phyloP scores from a whole-genome alignment of 768 basidiomycete species.

The Rhizopogon vinicolor region DNA sequence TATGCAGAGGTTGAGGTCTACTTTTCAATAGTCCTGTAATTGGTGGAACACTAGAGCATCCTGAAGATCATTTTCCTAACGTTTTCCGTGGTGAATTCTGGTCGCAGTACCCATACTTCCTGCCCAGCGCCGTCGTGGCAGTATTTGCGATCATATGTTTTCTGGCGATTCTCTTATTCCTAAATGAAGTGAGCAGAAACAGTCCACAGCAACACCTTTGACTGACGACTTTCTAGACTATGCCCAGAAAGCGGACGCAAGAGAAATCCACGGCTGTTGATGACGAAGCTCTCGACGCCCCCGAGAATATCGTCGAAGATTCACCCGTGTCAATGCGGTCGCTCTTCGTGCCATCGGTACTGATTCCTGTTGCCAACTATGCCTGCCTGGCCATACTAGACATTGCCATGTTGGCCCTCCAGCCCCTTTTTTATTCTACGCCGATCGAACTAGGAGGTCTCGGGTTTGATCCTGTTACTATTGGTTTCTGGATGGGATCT shows the following conservation, averaged over 20 bases:
- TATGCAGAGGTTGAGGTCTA: no score
- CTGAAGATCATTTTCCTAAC: no score
- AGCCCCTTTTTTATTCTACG: constrained; percentile 35
- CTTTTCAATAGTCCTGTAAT: no score
- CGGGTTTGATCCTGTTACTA: constrained; percentile 25
- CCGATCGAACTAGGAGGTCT: constrained; percentile 32
- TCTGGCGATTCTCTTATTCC: constrained; percentile 13
- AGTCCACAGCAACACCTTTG: no score
- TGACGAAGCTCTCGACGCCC: neutral
- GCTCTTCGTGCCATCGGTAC: constrained; percentile 24
- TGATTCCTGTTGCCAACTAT: constrained; percentile 35
- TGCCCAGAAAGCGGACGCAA: constrained; percentile 12
- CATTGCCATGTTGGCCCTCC: constrained; percentile 28
- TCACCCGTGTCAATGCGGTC: constrained; percentile 19
- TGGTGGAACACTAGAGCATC: no score
- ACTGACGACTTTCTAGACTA: neutral
- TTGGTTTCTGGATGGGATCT: no score
- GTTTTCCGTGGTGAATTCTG: no score
- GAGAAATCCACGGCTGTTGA: neutral
- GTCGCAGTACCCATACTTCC: no score
- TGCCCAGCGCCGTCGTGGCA: no score
- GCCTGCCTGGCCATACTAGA: constrained; percentile 30
- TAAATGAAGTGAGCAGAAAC: constrained; percentile 24
- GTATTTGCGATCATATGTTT: constrained; percentile 12
- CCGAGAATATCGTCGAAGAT: neutral